phyloP scores from a whole-genome alignment of 2,329 filamentous ascomycete genomes.

The Neopestalotiopsis clavispora region DNA sequence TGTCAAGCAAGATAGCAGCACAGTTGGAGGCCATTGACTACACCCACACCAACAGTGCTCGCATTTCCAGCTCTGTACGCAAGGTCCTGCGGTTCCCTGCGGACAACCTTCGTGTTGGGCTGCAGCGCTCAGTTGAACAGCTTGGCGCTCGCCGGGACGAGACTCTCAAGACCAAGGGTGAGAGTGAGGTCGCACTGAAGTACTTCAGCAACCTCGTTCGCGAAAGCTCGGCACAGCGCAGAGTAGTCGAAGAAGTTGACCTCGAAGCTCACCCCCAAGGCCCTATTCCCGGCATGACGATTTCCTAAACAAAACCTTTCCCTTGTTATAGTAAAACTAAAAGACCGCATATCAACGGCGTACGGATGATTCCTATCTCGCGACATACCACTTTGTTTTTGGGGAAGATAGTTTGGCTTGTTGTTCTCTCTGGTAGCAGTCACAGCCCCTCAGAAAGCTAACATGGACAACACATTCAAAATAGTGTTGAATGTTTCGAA shows the following conservation, averaged over 20 bases:
- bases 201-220: slow-evolving; percentile 89
- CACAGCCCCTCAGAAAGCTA: not conserved
- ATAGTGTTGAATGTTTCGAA: not conserved
- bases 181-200: slow-evolving; percentile 86
- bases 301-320: slow-evolving; percentile 5
- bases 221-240: slow-evolving; percentile 59
- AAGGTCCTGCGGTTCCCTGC: slow-evolving; percentile 88
- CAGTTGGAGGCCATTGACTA: slow-evolving; percentile 88
- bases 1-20: slow-evolving; percentile 82
- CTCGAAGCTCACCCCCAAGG: slow-evolving; percentile 56
- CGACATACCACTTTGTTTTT: slow-evolving; percentile 11
- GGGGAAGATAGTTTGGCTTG: not conserved
- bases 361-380: slow-evolving; percentile 6
- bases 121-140: slow-evolving; percentile 86
- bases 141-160: slow-evolving; percentile 80
- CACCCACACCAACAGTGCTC: slow-evolving; percentile 83
- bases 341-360: slow-evolving; percentile 10
- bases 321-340: not conserved
- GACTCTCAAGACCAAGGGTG: slow-evolving; percentile 77
- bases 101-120: slow-evolving; percentile 80
- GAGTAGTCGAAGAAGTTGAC: slow-evolving; percentile 56
- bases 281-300: slow-evolving; percentile 12
- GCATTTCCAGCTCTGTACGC: slow-evolving; percentile 85
- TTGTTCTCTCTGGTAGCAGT: not conserved
- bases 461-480: not conserved